phyloP scores from a whole-genome alignment of 345 rosid species.

The Pugionium dolabratum region DNA sequence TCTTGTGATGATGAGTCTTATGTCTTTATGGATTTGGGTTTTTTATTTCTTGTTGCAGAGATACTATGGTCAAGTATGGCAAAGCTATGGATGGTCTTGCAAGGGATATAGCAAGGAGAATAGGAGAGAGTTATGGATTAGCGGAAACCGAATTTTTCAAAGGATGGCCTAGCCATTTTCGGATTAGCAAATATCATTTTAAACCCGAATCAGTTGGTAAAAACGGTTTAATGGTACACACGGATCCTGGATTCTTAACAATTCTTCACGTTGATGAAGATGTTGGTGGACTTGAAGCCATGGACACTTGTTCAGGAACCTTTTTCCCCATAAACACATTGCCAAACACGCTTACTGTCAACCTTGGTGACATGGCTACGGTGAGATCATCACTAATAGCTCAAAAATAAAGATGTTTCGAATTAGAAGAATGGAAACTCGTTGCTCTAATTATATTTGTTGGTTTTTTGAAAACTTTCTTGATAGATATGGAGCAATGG shows the following conservation, averaged over 20 bases:
- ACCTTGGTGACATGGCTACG: conserved; percentile 74
- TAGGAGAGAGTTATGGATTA: conserved; percentile 47
- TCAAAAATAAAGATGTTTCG: not conserved
- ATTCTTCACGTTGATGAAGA: conserved; percentile 56
- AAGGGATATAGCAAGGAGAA: conserved; percentile 19
- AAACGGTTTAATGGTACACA: conserved; percentile 17
- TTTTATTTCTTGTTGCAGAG: conserved; percentile 39
- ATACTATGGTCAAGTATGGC: conserved; percentile 54
- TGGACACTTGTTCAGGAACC: conserved; percentile 49
- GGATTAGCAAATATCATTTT: conserved; percentile 44
- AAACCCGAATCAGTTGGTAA: conserved; percentile 10
- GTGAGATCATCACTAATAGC: not conserved
- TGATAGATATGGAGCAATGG: conserved; percentile 67
- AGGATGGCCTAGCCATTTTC: conserved; percentile 68
- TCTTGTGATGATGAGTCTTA: not conserved
- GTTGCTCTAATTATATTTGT: not conserved
- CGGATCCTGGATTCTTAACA: conserved; percentile 25
- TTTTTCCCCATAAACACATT: conserved; percentile 53
- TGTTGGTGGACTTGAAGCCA: conserved; percentile 61
- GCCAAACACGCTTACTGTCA: conserved; percentile 67
- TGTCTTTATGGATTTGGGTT: not conserved
- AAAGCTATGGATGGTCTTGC: conserved; percentile 53
- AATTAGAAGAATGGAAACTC: not conserved
- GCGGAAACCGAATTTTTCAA: conserved; percentile 38
- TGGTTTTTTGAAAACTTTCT: not conserved